Percentiles rank a stretch among this genome's conserved stretches.
Conservation (phyloP, 208 protist species). For the Acanthamoeba lenticulata region DNA sequence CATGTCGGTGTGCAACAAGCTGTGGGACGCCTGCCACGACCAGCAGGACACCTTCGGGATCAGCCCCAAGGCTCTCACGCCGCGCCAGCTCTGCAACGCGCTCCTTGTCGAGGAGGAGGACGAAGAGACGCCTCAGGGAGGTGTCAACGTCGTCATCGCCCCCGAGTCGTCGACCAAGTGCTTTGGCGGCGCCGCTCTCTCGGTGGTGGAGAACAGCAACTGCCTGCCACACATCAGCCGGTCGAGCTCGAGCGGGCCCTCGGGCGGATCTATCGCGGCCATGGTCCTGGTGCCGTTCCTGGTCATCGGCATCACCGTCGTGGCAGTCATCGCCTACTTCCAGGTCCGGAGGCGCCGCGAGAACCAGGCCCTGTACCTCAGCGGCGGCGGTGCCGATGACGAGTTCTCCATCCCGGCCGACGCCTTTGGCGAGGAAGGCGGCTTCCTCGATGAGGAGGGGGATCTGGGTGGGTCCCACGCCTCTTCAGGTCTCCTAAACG, state of each 20-base stretch:
- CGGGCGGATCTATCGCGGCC: neutral
- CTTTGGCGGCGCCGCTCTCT: neutral
- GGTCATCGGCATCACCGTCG: neutral
- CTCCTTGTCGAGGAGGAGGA: slow-evolving; percentile 6
- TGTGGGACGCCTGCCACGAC: slow-evolving; percentile 23
- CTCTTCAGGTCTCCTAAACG: too few relatives aligned
- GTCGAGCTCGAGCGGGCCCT: neutral
- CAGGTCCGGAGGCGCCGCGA: neutral
- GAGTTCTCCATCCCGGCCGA: neutral
- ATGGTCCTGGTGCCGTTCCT: slow-evolving; percentile 37
- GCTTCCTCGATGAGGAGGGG: slow-evolving; percentile 30
- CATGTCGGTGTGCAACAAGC: neutral
- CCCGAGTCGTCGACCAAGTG: neutral
- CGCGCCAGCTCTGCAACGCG: neutral
- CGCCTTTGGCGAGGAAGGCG: slow-evolving; percentile 12
- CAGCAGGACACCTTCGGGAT: neutral
- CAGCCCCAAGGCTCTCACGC: neutral
- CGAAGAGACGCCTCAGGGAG: neutral
- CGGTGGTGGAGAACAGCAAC: slow-evolving; percentile 22
- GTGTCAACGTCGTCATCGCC: slow-evolving; percentile 3
- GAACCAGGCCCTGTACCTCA: neutral
- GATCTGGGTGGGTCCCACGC: neutral
- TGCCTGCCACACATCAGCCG: neutral
- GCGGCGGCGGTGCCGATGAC: neutral
- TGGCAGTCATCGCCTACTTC: neutral